phyloP scores from a whole-genome alignment of 257 asterid species.

The Henckelia pumila region DNA sequence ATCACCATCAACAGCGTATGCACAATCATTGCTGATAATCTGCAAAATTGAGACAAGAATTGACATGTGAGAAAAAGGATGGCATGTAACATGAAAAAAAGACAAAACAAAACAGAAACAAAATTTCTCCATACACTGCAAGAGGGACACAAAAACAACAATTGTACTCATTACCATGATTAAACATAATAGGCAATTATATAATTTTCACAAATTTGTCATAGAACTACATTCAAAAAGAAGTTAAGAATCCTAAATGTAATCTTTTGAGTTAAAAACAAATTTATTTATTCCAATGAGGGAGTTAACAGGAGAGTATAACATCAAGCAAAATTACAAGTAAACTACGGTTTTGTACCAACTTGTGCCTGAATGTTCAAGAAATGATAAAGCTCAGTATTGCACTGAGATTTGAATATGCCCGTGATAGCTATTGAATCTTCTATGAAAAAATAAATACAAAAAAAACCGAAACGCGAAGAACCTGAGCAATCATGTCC shows the following conservation, averaged over 20 bases:
- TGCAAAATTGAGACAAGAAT: constrained; percentile 27
- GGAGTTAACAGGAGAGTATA: neutral
- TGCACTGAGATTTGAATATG: constrained; percentile 6
- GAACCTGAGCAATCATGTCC: constrained; percentile 78
- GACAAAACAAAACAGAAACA: neutral
- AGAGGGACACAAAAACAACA: too few species aligned
- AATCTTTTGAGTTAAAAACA: too few species aligned
- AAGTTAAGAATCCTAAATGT: neutral
- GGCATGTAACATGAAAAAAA: neutral
- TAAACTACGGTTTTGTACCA: neutral
- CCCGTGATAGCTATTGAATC: neutral
- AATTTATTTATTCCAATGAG: neutral
- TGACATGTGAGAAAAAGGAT: constrained; percentile 5
- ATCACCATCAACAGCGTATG: constrained; percentile 67
- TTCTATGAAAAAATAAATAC: neutral
- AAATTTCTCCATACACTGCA: constrained; percentile 1
- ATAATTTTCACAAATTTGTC: neutral
- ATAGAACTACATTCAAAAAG: neutral
- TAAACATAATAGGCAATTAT: neutral
- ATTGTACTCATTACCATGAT: neutral
- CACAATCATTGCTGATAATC: constrained; percentile 66
- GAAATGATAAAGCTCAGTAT: neutral
- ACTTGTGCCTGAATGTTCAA: neutral
- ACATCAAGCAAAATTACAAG: neutral
- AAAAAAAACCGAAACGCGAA: neutral